phyloP scores from a whole-genome alignment of 208 protist genomes.

The Wallacemonas sp. region DNA sequence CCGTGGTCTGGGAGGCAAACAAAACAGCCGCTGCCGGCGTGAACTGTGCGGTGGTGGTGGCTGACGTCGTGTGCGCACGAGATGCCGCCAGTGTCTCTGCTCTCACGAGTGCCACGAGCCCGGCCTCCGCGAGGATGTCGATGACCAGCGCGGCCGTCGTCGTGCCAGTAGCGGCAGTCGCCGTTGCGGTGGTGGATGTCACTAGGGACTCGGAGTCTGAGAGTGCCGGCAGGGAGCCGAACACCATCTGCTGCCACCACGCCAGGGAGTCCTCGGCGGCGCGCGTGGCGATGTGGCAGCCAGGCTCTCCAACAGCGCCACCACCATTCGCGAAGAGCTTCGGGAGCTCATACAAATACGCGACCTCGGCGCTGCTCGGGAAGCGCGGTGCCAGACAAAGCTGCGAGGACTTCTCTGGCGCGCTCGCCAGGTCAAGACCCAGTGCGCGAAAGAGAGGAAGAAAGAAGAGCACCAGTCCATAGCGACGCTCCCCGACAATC shows the following conservation, averaged over 20 bases:
- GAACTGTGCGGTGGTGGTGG: not conserved
- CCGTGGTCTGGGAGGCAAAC: not conserved
- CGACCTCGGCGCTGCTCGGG: conserved; percentile 30
- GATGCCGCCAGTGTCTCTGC: not conserved
- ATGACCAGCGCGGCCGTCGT: conserved; percentile 19
- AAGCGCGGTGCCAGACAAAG: conserved; percentile 34
- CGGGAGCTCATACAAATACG: conserved; percentile 54
- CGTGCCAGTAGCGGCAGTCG: no score
- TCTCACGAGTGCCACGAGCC: conserved; percentile 23
- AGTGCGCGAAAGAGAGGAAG: conserved; percentile 68
- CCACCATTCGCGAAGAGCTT: no score
- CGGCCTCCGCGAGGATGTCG: conserved; percentile 41
- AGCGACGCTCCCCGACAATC: conserved; percentile 35
- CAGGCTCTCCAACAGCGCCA: no score
- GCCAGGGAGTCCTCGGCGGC: conserved; percentile 28
- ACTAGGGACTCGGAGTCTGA: no score
- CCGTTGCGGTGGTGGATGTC: no score
- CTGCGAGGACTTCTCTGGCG: conserved; percentile 18
- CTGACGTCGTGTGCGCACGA: not conserved
- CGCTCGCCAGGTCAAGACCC: conserved; percentile 55
- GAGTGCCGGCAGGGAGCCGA: conserved; percentile 23
- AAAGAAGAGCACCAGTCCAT: conserved; percentile 62
- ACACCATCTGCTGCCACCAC: conserved; percentile 22
- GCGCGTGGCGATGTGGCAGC: conserved; percentile 23
- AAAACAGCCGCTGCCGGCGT: not conserved